Percentiles rank a stretch among this genome's conserved stretches.
Evolutionary conservation across 495 filamentous ascomycete species (phyloP).

Genomic region (Neurospora pannonica): DNA sequence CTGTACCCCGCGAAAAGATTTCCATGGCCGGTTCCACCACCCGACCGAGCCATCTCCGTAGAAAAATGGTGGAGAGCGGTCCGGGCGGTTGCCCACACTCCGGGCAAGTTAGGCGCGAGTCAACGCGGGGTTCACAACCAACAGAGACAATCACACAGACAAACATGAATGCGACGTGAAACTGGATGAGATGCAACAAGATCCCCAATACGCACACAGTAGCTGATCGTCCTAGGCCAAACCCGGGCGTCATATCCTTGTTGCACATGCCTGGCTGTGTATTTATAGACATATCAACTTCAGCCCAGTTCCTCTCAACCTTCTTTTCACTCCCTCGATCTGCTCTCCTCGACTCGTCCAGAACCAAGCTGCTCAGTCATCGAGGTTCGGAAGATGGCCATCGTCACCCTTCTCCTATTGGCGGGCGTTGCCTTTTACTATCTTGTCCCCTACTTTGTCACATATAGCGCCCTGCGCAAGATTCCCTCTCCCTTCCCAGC

Average conservation of each 20-base stretch:
- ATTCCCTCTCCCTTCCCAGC: conserved; percentile 64
- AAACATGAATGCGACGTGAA: not conserved
- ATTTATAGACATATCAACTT: not conserved
- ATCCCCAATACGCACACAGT: not conserved
- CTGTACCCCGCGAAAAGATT: not conserved
- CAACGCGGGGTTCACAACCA: not conserved
- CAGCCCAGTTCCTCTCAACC: not conserved
- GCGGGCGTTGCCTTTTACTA: conserved; percentile 51
- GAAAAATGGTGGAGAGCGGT: not conserved
- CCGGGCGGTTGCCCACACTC: not conserved
- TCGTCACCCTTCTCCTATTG: conserved; percentile 38
- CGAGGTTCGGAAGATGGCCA: conserved; percentile 23
- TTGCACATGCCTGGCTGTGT: not conserved
- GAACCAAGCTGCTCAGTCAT: not conserved
- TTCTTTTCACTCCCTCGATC: not conserved
- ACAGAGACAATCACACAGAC: not conserved
- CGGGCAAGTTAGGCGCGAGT: not conserved
- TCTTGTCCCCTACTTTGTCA: conserved; percentile 60
- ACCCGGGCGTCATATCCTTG: not conserved
- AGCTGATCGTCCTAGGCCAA: not conserved
- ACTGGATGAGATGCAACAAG: not conserved
- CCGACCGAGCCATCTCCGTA: not conserved
- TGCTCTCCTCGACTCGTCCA: not conserved
- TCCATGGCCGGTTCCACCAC: not conserved
- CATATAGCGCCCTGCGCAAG: conserved; percentile 47